Conservation (phyloP, 768 basidiomycete species). For the Tulasnella sp. region DNA sequence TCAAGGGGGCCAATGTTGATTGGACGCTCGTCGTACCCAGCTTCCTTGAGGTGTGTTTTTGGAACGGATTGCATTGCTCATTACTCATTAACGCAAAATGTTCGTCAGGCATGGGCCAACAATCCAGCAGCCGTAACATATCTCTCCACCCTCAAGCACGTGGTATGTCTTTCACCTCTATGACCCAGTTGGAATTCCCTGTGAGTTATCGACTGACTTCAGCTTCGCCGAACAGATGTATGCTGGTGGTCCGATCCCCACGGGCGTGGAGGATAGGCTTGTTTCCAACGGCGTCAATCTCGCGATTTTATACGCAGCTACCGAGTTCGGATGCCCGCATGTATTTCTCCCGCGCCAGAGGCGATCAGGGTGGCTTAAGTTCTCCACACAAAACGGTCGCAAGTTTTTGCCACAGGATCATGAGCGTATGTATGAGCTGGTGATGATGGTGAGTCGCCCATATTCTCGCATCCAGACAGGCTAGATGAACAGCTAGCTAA, state of each 20-base stretch:
- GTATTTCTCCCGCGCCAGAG: too few relatives aligned
- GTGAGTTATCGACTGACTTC: background rate
- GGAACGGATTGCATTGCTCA: too few relatives aligned
- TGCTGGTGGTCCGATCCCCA: constrained; percentile 17
- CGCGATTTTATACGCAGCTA: constrained; percentile 10
- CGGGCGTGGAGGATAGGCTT: constrained; percentile 11
- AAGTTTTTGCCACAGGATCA: background rate
- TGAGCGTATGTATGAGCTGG: background rate
- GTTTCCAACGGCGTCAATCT: constrained; percentile 16
- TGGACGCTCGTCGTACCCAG: constrained; percentile 17
- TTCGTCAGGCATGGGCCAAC: constrained; percentile 13
- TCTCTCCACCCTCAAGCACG: constrained; percentile 11
- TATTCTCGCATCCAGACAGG: too few relatives aligned
- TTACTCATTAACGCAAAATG: too few relatives aligned
- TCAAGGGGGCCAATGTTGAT: background rate
- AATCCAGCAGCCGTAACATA: constrained; percentile 5
- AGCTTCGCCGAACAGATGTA: constrained; percentile 13
- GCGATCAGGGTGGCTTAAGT: background rate
- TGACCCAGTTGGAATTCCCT: background rate
- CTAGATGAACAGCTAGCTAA: background rate
- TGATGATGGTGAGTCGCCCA: too few relatives aligned
- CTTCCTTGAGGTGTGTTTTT: constrained; percentile 17
- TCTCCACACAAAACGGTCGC: background rate
- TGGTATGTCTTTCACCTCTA: constrained; percentile 9
- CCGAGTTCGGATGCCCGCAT: background rate